Base-by-base conservation (phyloP, 371 early-diverging fungal species). In the Apophysomyces elegans region DNA sequence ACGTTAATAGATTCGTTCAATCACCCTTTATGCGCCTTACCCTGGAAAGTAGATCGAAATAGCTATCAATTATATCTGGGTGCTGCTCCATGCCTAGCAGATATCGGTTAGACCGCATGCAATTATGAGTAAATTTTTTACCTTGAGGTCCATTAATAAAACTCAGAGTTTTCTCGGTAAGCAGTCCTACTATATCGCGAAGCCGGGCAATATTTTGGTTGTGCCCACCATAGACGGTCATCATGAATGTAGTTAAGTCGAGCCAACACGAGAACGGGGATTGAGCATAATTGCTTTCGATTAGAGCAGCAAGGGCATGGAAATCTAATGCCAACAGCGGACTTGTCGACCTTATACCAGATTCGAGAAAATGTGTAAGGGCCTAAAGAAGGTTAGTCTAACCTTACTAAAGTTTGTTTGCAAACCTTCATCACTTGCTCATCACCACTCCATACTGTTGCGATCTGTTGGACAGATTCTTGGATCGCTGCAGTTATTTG, bases 141-240 rank as follows among this genome's bases (percentile, higher is more conserved):
- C 87, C 85, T 72, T 80, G 68, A 50, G 77, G 58, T 13, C 73
- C 78, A 54, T 70, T 66, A n/a, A 88, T 83, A 13, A 81, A 73
- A n/a, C 74, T 80, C 61, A 87, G 61, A 1, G 89, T 88, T 26
- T 73, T 79, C 18, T 63, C 71, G 0, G 86, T 82, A 6, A 87
- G 41, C 0, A 59, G 46, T 6, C 72, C 70, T 1, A 87, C 36
- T 16, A 88, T 37, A 38, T 84, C 75, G 7, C 79, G 70, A 26
- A 88, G 72, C 0, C 64, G 70, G 1, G 75, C 69, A 54, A 65
- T 66, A 46, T 79, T 67, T 26, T 66, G 67, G 16, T 70, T 60
- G 16, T 83, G 79, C 13, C 83, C 78, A 13, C 88, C 88, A 61
- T 87, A 87, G 0, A 86, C 88, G 0, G 86, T 84, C 45, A 87